Conservation (phyloP, 169 alveolate species). For the Amoebophrya sp. region DNA sequence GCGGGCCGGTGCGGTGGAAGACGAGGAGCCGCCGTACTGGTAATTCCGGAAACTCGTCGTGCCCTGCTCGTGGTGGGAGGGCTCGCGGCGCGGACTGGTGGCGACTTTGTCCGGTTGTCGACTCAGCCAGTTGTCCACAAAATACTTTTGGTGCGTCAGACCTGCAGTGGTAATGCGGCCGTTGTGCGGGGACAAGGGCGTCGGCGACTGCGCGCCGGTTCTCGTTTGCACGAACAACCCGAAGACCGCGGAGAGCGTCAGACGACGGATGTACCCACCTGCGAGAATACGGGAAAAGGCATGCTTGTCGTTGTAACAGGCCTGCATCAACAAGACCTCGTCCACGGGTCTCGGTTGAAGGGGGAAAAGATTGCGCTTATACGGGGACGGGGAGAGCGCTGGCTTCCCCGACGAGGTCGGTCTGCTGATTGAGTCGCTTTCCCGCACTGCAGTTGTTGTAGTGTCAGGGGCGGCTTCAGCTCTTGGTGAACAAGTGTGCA, state of each 20-base stretch:
- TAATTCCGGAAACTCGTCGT: neutral
- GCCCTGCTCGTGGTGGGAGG: neutral
- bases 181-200: too few relatives aligned
- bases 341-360: neutral
- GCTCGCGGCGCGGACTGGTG: neutral
- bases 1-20: neutral
- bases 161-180: neutral
- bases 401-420: too few relatives aligned
- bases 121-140: neutral
- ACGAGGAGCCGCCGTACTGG: neutral
- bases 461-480: too few relatives aligned
- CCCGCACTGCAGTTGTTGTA: too few relatives aligned
- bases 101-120: neutral
- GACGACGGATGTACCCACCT: neutral
- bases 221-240: neutral
- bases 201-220: too few relatives aligned
- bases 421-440: too few relatives aligned
- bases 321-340: neutral
- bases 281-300: neutral
- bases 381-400: too few relatives aligned
- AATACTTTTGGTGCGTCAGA: neutral
- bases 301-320: neutral
- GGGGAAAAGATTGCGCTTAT: too few relatives aligned
- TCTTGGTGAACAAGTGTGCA: too few relatives aligned
- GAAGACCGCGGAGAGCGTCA: neutral